Conservation (phyloP, 768 basidiomycete species). For the Asterophora lycoperdoides region DNA sequence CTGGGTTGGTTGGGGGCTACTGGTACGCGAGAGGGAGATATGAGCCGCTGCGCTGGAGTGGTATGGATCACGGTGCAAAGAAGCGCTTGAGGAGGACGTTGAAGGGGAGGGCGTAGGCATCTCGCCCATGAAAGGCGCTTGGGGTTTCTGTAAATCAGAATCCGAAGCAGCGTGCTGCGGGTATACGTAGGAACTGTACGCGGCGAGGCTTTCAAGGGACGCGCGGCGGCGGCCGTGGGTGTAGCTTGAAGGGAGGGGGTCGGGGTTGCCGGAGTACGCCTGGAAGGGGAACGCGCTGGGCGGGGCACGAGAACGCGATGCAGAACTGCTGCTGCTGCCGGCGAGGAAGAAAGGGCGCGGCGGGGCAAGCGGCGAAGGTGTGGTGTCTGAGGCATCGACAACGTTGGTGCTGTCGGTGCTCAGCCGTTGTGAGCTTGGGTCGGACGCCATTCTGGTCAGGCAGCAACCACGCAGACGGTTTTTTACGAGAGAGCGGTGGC, state of each 20-base stretch:
- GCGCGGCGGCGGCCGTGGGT: constrained; percentile 37
- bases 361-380: constrained; percentile 13
- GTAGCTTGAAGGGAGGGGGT: constrained; percentile 38
- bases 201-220: constrained; percentile 39
- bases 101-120: too few relatives aligned
- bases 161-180: constrained; percentile 17
- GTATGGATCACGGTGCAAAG: too few relatives aligned
- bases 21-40: constrained; percentile 36
- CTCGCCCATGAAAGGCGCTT: too few relatives aligned
- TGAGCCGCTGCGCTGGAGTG: constrained; percentile 40
- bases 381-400: too few relatives aligned
- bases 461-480: too few relatives aligned
- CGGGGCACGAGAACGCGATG: constrained; percentile 20
- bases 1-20: too few relatives aligned
- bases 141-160: constrained; percentile 33
- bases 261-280: constrained; percentile 62
- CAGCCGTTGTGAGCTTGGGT: too few relatives aligned
- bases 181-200: constrained; percentile 19
- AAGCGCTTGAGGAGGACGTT: too few relatives aligned
- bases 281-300: constrained; percentile 51
- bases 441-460: too few relatives aligned
- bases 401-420: too few relatives aligned
- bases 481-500: too few relatives aligned
- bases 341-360: constrained; percentile 27
- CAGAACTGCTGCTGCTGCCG: too few relatives aligned